A percentile compares a stretch with the other conserved stretches of the same genome.
These are phyloP conservation scores for Claviceps humidiphila DNA, from an alignment of 2,329 filamentous ascomycete species.

Conservation along the genomic window DNA sequence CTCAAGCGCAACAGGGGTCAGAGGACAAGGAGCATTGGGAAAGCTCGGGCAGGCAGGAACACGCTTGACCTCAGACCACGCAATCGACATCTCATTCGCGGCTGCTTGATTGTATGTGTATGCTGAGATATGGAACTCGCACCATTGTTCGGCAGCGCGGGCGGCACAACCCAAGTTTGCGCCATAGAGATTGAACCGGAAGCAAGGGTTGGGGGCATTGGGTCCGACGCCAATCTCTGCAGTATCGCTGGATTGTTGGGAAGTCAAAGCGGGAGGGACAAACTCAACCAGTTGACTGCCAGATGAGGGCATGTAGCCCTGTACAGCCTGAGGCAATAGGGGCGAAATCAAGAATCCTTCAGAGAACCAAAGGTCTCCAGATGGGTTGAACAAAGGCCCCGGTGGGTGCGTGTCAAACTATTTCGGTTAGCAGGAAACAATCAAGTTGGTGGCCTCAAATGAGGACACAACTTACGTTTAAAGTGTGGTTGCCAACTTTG, in stretches of 20 bases:
- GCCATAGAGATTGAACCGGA: constrained; percentile 27
- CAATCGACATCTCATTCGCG: constrained; percentile 21
- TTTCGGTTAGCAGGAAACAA: constrained; percentile 7
- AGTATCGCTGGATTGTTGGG: constrained; percentile 17
- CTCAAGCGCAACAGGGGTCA: constrained; percentile 23
- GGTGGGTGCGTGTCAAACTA: constrained; percentile 25
- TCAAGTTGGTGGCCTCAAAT: not conserved
- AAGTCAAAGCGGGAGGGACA: constrained; percentile 22
- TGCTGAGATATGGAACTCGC: constrained; percentile 28
- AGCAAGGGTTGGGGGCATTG: constrained; percentile 22
- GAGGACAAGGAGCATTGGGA: constrained; percentile 18
- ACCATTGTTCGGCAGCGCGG: constrained; percentile 21
- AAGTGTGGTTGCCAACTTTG: constrained; percentile 23
- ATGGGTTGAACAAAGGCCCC: constrained; percentile 27
- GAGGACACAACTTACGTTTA: constrained; percentile 20
- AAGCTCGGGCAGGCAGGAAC: constrained; percentile 25
- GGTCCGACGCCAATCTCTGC: constrained; percentile 28
- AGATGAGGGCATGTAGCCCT: constrained; percentile 24
- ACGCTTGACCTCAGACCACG: constrained; percentile 27
- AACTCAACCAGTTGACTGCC: constrained; percentile 27
- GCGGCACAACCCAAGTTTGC: constrained; percentile 26
- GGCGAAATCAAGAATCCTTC: constrained; percentile 26
- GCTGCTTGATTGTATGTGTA: constrained; percentile 22
- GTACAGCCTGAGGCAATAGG: constrained; percentile 17
- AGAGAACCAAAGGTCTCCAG: constrained; percentile 28